A percentile compares a stretch with the other conserved stretches of the same genome.
Conservation (phyloP, 345 rosid species). For the Eucalyptus erythrocorys region DNA sequence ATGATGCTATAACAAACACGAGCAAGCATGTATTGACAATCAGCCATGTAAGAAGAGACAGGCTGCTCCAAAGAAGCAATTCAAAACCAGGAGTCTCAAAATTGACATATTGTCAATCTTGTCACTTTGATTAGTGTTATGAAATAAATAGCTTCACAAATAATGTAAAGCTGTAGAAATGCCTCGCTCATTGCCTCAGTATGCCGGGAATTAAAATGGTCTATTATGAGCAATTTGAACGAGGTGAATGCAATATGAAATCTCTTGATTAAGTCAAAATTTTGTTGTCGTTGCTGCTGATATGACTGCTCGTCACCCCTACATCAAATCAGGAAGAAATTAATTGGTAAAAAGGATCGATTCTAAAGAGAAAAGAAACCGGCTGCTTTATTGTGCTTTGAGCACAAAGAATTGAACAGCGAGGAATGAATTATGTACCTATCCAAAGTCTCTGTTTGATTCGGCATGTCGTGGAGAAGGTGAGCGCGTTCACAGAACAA, state of each 20-base stretch:
- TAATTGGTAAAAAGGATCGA: neutral
- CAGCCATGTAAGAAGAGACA: fast-evolving
- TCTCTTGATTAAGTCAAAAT: neutral
- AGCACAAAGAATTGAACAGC: neutral
- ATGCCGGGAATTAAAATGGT: neutral
- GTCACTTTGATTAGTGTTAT: too few relatives aligned
- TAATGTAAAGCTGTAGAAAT: neutral
- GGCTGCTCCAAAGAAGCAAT: neutral
- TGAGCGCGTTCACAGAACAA: too few relatives aligned
- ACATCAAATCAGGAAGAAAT: neutral
- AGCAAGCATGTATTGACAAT: neutral
- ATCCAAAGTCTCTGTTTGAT: too few relatives aligned
- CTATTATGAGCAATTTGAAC: neutral
- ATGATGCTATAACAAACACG: too few relatives aligned
- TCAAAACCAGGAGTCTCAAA: neutral
- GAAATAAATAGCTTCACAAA: neutral
- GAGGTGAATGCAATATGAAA: neutral
- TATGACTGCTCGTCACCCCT: neutral
- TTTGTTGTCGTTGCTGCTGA: fast-evolving
- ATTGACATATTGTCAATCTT: fast-evolving
- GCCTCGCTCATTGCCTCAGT: fast-evolving
- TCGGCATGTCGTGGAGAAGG: too few relatives aligned
- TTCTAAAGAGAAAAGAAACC: neutral
- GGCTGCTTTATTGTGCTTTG: neutral
- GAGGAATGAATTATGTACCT: too few relatives aligned